These are phyloP conservation scores for Trichothecium sympodiale DNA, from an alignment of 2,329 filamentous ascomycete species.

Conservation along the genomic window DNA sequence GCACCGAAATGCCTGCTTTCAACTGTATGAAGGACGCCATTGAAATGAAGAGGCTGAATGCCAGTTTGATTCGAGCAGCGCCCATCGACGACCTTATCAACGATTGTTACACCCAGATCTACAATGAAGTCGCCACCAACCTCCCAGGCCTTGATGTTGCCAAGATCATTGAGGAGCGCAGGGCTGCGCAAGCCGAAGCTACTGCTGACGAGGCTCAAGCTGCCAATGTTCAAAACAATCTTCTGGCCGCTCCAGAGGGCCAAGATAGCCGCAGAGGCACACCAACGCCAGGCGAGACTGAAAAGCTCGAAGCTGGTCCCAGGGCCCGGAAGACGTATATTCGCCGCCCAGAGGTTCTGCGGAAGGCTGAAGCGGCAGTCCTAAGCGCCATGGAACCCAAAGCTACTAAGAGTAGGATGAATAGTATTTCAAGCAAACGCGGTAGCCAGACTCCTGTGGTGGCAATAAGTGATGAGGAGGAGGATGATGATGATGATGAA, in stretches of 20 bases:
- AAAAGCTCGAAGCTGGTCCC: slow-evolving; percentile 28
- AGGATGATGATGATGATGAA: slow-evolving; percentile 26
- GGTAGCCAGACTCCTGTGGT: slow-evolving; percentile 27
- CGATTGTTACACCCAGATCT: slow-evolving; percentile 76
- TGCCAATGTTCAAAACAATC: slow-evolving; percentile 22
- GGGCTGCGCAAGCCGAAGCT: slow-evolving; percentile 19
- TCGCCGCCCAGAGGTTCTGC: slow-evolving; percentile 45
- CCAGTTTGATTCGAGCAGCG: slow-evolving; percentile 72
- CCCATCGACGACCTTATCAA: slow-evolving; percentile 89
- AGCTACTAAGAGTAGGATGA: slow-evolving; percentile 35
- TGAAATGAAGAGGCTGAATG: slow-evolving; percentile 63
- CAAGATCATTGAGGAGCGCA: slow-evolving; percentile 33
- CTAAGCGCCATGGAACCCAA: slow-evolving; percentile 38
- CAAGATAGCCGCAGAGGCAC: slow-evolving; percentile 23
- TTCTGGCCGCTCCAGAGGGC: slow-evolving; percentile 30
- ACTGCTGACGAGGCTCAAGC: slow-evolving; percentile 19
- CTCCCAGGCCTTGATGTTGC: slow-evolving; percentile 41
- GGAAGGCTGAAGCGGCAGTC: slow-evolving; percentile 50
- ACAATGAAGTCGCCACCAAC: slow-evolving; percentile 51
- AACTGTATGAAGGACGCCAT: slow-evolving; percentile 46
- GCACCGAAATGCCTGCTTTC: slow-evolving; percentile 29
- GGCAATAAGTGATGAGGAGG: slow-evolving; percentile 18
- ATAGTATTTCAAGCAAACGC: slow-evolving; percentile 40
- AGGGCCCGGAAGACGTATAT: slow-evolving; percentile 33
- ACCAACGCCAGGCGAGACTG: slow-evolving; percentile 23